Base-by-base conservation (phyloP, 768 basidiomycete species). In the Pleurotus djamor region DNA sequence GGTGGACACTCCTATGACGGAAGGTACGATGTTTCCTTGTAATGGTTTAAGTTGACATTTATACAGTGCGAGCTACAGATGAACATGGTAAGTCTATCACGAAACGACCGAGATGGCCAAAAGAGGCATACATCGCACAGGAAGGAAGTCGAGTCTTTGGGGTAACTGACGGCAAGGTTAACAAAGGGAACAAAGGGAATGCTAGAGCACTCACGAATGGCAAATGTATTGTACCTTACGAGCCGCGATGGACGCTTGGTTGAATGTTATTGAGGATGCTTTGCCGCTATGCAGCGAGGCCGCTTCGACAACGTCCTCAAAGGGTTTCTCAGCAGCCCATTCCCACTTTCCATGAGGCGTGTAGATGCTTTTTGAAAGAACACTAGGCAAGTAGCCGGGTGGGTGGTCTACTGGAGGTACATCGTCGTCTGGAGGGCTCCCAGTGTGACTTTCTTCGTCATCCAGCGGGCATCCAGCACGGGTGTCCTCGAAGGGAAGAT, bases 21-120 rank as follows among this genome's bases (percentile, higher is more conserved):
- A 66, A 0, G 86, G 84, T 4, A 87, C 77, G 2, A 82, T 72
- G 13, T 69, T 68, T 16, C 84, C 86, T 65, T 86, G 85, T 0
- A 86, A 73, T 0, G 77, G 65, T 41, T 72, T 73, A 48, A 87
- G 79, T 60, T 82, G 79, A 16, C 65, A 68, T 48, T 80, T 79
- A 71, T 82, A 84, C 1, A 87, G 67, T 4, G 78, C 78, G 28
- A 86, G 74, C 85, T 87, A 60, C 5, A 38, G 59, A 47, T 60
- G 48, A 14, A 43, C 8, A 12, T 7, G 13, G 16, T 37, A 12
- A 28, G 41, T 44, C 28, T 41, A 44, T 12, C 21, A 12, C 28
- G 33, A 37, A 28, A 12, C 16, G 14, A 32, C n/a, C 21, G 4
- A 16, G 41, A 44, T 16, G 41, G 38, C 14, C 10, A 17, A 28